These are phyloP conservation scores for Xylariomycetidae sp. DNA, from an alignment of 2,329 filamentous ascomycete species.

Conservation along the genomic window DNA sequence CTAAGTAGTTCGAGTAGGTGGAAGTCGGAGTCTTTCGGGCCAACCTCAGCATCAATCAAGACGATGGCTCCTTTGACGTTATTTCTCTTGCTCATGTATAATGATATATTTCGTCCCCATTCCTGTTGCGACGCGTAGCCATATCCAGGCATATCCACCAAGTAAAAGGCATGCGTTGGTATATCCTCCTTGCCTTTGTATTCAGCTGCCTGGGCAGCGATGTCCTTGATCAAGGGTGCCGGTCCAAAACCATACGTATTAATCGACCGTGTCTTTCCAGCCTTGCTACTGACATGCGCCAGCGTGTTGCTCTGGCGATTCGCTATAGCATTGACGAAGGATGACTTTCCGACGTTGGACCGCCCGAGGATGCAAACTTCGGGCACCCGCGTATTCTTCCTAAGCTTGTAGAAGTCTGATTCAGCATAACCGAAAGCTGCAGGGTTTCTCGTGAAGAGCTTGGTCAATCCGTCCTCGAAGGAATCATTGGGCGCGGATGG, in stretches of 20 bases:
- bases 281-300: constrained; percentile 45
- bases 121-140: constrained; percentile 39
- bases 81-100: constrained; percentile 44
- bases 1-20: constrained; percentile 44
- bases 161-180: constrained; percentile 42
- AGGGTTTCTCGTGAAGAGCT: constrained; percentile 21
- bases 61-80: constrained; percentile 49
- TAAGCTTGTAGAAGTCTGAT: constrained; percentile 40
- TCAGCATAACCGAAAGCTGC: constrained; percentile 22
- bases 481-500: constrained; percentile 13
- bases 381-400: constrained; percentile 46
- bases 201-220: constrained; percentile 14
- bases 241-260: constrained; percentile 54
- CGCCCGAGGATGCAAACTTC: constrained; percentile 77
- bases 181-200: constrained; percentile 30
- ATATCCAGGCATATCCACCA: constrained; percentile 50
- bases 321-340: constrained; percentile 77
- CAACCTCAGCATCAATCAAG: constrained; percentile 49
- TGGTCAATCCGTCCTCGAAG: constrained; percentile 17
- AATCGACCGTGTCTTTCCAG: constrained; percentile 50
- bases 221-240: constrained; percentile 18
- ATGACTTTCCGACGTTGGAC: constrained; percentile 86
- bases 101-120: constrained; percentile 50
- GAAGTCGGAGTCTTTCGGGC: constrained; percentile 43
- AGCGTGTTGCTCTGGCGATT: constrained; percentile 46